Base-by-base conservation (phyloP, 73 alveolate species). In the Symbiodinium natans region DNA sequence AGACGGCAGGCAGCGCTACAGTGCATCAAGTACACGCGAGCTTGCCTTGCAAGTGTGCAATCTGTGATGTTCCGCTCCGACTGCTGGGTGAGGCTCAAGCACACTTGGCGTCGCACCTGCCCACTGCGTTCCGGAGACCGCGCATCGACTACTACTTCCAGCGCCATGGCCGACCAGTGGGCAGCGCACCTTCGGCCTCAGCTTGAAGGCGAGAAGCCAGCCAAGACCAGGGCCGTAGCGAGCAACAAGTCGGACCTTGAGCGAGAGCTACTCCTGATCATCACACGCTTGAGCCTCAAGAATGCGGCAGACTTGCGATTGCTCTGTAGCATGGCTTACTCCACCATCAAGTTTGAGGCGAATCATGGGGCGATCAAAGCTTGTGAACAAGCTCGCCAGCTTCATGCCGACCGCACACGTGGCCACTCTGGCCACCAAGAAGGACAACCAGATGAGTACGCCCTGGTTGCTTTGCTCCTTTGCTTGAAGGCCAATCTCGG, bases 291-390 rank as follows among this genome's bases (percentile, higher is more conserved):
- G 88, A 80, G 88, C 34, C 38, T 80, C 88, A 74, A 74, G 56
- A 80, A 80, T 38, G 88, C 88, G 54, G 88, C 88, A 7, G 88
- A 38, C 88, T 29, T 80, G 39, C 9, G 88, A 7, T 38, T 80
- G 56, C 88, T 80, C 33, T 80, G 88, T 33, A 80, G 88, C 88
- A 80, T 80, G 59, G 88, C 88, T 42, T 80, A 38, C 38, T 80
- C 88, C 52, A 80, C 88, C 88, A 11, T 80, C 39, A 80, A 9
- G 88, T 29, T 80, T 80, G 88, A 80, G 33, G 88, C 88, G 34
- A 80, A 80, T 29, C 88, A 80, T 38, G 88, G 88, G 34, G 88
- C 88, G 27, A 46, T 80, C 52, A 80, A 80, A 3, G 41, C 63
- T 11, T 80, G 88, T 38, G 88, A 80, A 56, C 88, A 80, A 13